Percentiles rank a stretch among this genome's conserved stretches.
Conservation (phyloP, 2,329 filamentous ascomycete species). For the Arthroderma sp. region DNA sequence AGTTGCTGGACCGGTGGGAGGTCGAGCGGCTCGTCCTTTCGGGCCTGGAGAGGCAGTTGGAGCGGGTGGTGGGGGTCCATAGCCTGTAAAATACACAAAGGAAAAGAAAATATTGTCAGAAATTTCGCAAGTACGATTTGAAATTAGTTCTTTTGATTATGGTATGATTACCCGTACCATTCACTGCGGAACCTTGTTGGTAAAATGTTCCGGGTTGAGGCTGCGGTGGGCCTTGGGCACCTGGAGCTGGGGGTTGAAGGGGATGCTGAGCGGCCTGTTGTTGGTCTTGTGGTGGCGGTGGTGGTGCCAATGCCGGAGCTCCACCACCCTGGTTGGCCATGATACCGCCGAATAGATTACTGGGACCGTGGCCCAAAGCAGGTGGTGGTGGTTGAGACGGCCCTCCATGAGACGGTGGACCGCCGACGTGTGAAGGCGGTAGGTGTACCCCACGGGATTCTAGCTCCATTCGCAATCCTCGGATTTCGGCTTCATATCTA, state of each 20-base stretch:
- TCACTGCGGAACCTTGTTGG: slow-evolving; percentile 50
- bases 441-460: slow-evolving; percentile 54
- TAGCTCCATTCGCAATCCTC: slow-evolving; percentile 73
- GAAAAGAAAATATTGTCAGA: slow-evolving; percentile 32
- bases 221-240: slow-evolving; percentile 53
- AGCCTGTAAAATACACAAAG: slow-evolving; percentile 38
- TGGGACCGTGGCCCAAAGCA: slow-evolving; percentile 71
- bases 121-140: not conserved
- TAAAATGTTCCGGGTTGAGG: slow-evolving; percentile 59
- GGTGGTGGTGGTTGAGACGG: slow-evolving; percentile 75
- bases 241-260: slow-evolving; percentile 44
- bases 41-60: slow-evolving; percentile 79
- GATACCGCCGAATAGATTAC: slow-evolving; percentile 86
- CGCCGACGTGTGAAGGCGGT: slow-evolving; percentile 56
- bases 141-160: slow-evolving; percentile 1
- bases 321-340: slow-evolving; percentile 84
- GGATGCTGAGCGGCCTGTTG: slow-evolving; percentile 42
- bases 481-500: slow-evolving; percentile 89
- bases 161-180: slow-evolving; percentile 37
- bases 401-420: slow-evolving; percentile 61
- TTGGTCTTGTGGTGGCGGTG: slow-evolving; percentile 54
- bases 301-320: slow-evolving; percentile 69
- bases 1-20: slow-evolving; percentile 58
- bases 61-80: slow-evolving; percentile 69
- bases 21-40: slow-evolving; percentile 55